These are phyloP conservation scores for Clitopilus passeckerianus DNA, from an alignment of 768 basidiomycete species.

Conservation along the genomic window DNA sequence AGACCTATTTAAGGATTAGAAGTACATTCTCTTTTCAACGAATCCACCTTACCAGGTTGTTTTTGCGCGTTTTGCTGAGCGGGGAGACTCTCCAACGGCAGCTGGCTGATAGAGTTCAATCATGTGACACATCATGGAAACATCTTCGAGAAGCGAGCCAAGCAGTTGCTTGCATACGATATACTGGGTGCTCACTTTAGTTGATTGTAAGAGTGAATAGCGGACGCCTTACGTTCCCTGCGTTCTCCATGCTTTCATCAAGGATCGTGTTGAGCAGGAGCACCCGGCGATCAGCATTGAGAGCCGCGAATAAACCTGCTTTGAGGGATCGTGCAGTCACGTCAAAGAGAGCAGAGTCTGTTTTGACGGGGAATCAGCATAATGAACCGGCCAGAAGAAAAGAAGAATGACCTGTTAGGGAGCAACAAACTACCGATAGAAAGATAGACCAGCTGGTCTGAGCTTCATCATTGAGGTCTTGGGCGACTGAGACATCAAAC, in stretches of 20 bases:
- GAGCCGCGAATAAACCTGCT: conserved; percentile 47
- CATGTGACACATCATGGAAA: conserved; percentile 46
- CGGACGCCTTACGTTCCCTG: conserved; percentile 38
- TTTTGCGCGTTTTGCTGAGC: conserved; percentile 63
- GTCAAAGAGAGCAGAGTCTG: conserved; percentile 24
- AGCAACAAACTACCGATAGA: conserved; percentile 33
- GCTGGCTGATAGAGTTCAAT: conserved; percentile 45
- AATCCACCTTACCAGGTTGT: conserved; percentile 41
- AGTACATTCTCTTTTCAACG: background rate
- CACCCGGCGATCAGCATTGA: conserved; percentile 49
- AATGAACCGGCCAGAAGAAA: no score
- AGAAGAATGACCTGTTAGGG: background rate
- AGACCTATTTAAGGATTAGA: conserved; percentile 13
- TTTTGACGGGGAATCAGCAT: no score
- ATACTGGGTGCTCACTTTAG: conserved; percentile 27
- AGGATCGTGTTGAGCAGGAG: conserved; percentile 56
- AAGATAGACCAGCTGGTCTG: conserved; percentile 50
- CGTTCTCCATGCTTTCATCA: conserved; percentile 39
- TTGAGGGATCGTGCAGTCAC: conserved; percentile 42
- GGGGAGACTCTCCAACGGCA: conserved; percentile 32
- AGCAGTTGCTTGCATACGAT: conserved; percentile 45
- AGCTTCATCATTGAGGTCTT: conserved; percentile 38
- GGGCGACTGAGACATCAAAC: conserved; percentile 44
- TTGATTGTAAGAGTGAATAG: background rate
- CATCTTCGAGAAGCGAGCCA: conserved; percentile 41